Base-by-base conservation (phyloP, 2,329 filamentous ascomycete species). In the Uncinocarpus reesii region DNA sequence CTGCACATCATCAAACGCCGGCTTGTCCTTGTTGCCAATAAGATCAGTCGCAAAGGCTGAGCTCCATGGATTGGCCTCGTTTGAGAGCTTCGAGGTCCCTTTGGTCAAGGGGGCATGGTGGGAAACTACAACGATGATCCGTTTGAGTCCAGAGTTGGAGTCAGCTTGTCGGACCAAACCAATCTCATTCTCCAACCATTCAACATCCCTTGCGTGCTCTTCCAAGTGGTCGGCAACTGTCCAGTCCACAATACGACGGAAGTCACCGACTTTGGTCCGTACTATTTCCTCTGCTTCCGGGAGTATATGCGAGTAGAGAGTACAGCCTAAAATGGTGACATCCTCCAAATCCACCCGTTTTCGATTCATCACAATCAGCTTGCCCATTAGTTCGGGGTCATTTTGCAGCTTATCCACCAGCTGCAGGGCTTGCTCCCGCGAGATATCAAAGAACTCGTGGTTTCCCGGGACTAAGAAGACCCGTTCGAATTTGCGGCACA, bases 241-340 rank as follows among this genome's bases (percentile, higher is more conserved):
- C 77, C 76, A 80, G 11, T 58, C 62, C 8, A 57, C 42, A 28
- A 80, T 79, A 21, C 67, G 65, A 21, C 67, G 63, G 43, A 77
- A 79, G 57, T 80, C 78, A 16, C 66, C 70, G 21, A 79, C 64
- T 50, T 65, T 71, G 26, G 59, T 57, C 28, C 61, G 38, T 15
- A 79, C 70, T 2, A 66, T 56, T 0, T 57, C 55, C 13, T 58
- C 58, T 7, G 64, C 64, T 2, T 65, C 59, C 0, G 65, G 56
- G 0, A 70, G 65, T 13, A 80, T 69, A 0, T 58, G 53, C 2
- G 75, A 77, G 70, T 75, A 77, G 0, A 80, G 62, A 2, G 76
- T 77, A 54, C 74, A 78, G 7, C 77, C 77, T 2, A 80, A 57
- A 2, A 80, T 58, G 2, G 71, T 74, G 24, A 76, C 45, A 15